Evolutionary conservation across 2,329 filamentous ascomycete genomes (phyloP), one percentile per base, ranked within the genome.

Genomic region (Lasiodiplodia hormozganensis): DNA sequence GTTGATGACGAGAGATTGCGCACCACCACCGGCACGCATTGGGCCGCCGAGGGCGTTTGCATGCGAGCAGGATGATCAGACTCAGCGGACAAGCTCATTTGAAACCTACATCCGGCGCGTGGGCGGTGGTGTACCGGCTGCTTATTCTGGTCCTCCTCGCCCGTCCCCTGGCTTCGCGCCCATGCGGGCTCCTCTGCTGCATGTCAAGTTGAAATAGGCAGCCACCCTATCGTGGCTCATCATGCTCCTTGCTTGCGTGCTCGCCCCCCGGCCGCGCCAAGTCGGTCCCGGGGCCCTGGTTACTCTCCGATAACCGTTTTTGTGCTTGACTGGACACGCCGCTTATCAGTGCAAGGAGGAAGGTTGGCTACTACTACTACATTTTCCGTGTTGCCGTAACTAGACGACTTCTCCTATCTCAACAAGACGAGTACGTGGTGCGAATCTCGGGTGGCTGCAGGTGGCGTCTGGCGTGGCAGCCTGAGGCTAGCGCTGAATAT

Each of bases 191-290:
- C 47, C 43, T 64, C 54, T 52, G 60, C 28, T 64, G 47, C 60
- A 52, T 18, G 43, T 36, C 43, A 8, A 16, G 14, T 23, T 25
- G 18, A 38, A 64, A 64, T 38, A 64, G 60, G 60, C 31, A 64
- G 38, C 12, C 25, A 31, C 18, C 43, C 60, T 49, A 64, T 64
- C 60, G 60, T 64, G 60, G 60, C 60, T 64, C 60, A 64, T 64
- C 23, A n/a, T 64, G 40, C 47, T 64, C 60, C 60, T 64, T 64
- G 60, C 60, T 64, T 64, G 60, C 60, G 60, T 64, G 60, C 58
- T 62, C 8, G 36, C 23, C 28, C 38, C 16, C 34, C 28, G 52
- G 12, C 10, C 34, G 54, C 25, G 60, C 60, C 36, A 64, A 38
- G 16, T 6, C 14, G 2, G 47, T 52, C 47, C 60, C 60, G 28